Conservation (phyloP, 2,329 filamentous ascomycete species). For the Xylaria sp. region DNA sequence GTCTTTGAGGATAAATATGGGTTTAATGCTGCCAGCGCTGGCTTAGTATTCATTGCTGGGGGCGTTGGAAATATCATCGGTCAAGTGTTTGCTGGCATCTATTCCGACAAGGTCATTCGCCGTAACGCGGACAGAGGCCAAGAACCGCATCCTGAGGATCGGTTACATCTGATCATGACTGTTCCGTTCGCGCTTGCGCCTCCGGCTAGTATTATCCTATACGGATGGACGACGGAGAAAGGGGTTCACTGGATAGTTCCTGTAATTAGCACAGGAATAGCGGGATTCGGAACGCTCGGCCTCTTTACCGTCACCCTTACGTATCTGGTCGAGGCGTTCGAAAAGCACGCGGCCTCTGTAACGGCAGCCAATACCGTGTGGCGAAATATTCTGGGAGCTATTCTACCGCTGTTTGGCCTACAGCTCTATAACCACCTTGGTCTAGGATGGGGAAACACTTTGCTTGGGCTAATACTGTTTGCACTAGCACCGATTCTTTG, state of each 20-base stretch:
- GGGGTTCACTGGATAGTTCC: slow-evolving; percentile 60
- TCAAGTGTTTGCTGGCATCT: slow-evolving; percentile 11
- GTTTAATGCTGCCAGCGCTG: slow-evolving; percentile 58
- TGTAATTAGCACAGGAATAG: slow-evolving; percentile 56
- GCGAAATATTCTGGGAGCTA: too few relatives aligned
- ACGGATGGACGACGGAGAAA: slow-evolving; percentile 57
- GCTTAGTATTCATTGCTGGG: slow-evolving; percentile 67
- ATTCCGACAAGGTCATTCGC: slow-evolving; percentile 14
- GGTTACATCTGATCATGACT: slow-evolving; percentile 14
- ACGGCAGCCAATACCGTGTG: too few relatives aligned
- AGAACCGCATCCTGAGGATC: slow-evolving; percentile 19
- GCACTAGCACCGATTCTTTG: too few relatives aligned
- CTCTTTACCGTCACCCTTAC: too few relatives aligned
- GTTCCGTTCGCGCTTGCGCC: slow-evolving; percentile 16
- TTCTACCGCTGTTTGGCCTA: too few relatives aligned
- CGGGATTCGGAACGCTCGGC: slow-evolving; percentile 52
- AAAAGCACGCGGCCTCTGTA: too few relatives aligned
- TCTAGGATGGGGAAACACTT: too few relatives aligned
- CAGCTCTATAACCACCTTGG: too few relatives aligned
- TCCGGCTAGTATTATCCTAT: slow-evolving; percentile 56
- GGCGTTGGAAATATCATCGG: slow-evolving; percentile 52
- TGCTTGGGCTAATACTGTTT: too few relatives aligned
- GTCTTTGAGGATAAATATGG: slow-evolving; percentile 64
- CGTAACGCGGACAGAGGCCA: neutral
- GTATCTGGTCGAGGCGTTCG: too few relatives aligned